These are phyloP conservation scores for Hypsizygus marmoreus DNA, from an alignment of 768 basidiomycete species.

Conservation along the genomic window DNA sequence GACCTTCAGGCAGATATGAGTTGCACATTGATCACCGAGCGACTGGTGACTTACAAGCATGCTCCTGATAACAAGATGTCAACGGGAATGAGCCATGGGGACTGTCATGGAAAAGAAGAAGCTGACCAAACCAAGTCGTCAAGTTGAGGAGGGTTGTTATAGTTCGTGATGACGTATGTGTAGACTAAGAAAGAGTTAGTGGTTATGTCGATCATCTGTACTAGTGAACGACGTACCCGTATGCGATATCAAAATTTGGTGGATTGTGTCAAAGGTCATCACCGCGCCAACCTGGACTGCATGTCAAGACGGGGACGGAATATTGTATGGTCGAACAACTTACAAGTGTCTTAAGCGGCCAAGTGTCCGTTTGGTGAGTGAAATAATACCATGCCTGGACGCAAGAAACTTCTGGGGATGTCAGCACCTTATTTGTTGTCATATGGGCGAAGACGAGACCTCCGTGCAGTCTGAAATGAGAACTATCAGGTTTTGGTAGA, in stretches of 20 bases:
- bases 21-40: neutral
- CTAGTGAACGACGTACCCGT: slow-evolving; percentile 32
- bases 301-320: neutral
- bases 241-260: slow-evolving; percentile 57
- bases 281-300: slow-evolving; percentile 46
- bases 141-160: slow-evolving; percentile 29
- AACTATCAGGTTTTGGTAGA: neutral
- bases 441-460: slow-evolving; percentile 29
- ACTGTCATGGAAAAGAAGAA: no score
- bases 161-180: slow-evolving; percentile 48
- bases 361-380: slow-evolving; percentile 49
- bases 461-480: slow-evolving; percentile 45
- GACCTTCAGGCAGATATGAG: slow-evolving; percentile 29
- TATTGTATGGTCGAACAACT: slow-evolving; percentile 11
- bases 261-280: slow-evolving; percentile 51
- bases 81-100: no score
- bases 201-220: neutral
- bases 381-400: slow-evolving; percentile 61
- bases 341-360: slow-evolving; percentile 50
- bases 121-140: slow-evolving; percentile 43
- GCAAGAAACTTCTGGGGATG: slow-evolving; percentile 42
- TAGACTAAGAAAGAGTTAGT: slow-evolving; percentile 41
- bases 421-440: no score
- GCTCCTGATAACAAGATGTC: slow-evolving; percentile 29
- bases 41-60: slow-evolving; percentile 29